Base-by-base conservation (phyloP, 257 asterid species). In the Catharanthus roseus region DNA sequence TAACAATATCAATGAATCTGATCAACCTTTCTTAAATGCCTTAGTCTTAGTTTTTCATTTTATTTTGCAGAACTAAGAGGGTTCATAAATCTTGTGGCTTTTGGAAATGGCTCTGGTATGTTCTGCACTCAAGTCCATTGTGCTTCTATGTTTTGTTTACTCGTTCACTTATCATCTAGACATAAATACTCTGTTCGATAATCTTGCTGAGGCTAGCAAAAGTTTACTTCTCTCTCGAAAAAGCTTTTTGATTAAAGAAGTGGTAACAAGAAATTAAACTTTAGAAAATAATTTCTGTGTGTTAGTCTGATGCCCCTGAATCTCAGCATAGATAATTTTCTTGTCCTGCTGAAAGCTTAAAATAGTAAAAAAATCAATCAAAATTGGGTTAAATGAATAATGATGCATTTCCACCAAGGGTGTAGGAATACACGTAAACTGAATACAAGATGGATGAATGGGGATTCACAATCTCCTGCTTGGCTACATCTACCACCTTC, bases 81-180 rank as follows among this genome's bases (percentile, higher is more conserved):
- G 75, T 23, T 26, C 81, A 71, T 24, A 81, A 78, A 76, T 84
- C 88, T 54, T 74, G 85, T 42, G 77, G 88, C 69, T 77, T 86
- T 78, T 85, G 96, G 96, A 88, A 83, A 82, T 83, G 91, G 91
- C 77, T 88, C 73, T 85, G 96, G 96, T 90, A 90, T 76, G 63
- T 71, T 62, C 39, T 69, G 19, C 45, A 39, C n/a, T 1, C 47
- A 55, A 8, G 23, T 10, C 56, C 21, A 41, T 29, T 49, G 33
- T 36, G 18, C 41, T 33, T 65, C 28, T 49, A 24, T 3, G 42
- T 66, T 4, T 41, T 21, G 44, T 38, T 16, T 24, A 29, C 11
- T 4, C 21, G 19, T 63, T 18, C 8, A 1, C 3, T 45, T 49
- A 13, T 61, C 19, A 68, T 74, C 57, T 74, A 67, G 74, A 10